Percentiles rank a stretch among this genome's conserved stretches.
Conservation (phyloP, 441 rosid genomes). For the Syzygium syzygioides region DNA sequence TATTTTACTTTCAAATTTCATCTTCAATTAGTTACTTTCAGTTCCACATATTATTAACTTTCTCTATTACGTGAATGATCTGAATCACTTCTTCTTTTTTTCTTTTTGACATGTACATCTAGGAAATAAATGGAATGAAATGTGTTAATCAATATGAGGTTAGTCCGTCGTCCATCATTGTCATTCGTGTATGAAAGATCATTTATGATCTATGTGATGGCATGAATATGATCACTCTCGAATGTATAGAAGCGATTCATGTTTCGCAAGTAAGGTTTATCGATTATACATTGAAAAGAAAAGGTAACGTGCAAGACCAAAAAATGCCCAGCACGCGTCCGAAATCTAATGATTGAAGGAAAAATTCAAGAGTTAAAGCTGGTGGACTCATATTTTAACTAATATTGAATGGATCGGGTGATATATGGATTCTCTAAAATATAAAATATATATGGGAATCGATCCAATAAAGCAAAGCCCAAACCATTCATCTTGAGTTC, state of each 20-base stretch:
- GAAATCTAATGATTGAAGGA: not conserved
- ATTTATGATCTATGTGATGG: not conserved
- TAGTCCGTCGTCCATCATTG: not conserved
- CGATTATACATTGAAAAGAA: not conserved
- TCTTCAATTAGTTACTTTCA: not conserved
- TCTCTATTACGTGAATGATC: not conserved
- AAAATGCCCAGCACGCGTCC: not conserved
- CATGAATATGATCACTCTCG: not conserved
- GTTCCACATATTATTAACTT: not conserved
- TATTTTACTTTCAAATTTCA: not conserved
- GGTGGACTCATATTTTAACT: not conserved
- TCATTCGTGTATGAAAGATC: not conserved
- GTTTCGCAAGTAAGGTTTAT: not conserved
- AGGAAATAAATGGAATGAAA: not conserved
- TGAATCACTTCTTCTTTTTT: not conserved
- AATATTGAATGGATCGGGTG: not conserved
- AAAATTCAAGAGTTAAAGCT: not conserved
- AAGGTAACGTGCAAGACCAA: not conserved
- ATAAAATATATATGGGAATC: not conserved
- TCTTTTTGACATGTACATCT: not conserved
- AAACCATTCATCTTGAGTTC: not conserved
- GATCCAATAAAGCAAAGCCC: not conserved
- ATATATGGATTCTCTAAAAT: not conserved
- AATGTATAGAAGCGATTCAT: not conserved
- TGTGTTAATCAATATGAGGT: not conserved